Evolutionary conservation across 768 basidiomycete species (phyloP).

Genomic region (Amyloporia xantha): DNA sequence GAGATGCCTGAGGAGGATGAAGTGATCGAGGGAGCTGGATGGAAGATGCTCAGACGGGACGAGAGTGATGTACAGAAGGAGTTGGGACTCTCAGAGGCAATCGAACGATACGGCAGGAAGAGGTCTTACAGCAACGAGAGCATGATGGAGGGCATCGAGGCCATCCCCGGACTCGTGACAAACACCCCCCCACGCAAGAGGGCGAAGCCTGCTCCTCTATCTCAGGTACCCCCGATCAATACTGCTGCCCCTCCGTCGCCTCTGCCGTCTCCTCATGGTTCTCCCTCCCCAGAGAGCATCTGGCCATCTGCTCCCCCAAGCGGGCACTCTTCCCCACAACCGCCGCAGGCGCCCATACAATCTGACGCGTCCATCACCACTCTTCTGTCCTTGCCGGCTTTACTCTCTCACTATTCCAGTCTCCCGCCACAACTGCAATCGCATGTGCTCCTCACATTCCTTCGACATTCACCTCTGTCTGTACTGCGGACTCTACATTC

Average conservation of each 20-base stretch:
- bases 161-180: slow-evolving; percentile 39
- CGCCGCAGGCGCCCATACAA: slow-evolving; percentile 61
- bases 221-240: slow-evolving; percentile 58
- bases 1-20: slow-evolving; percentile 72
- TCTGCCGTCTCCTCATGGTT: slow-evolving; percentile 79
- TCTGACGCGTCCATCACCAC: slow-evolving; percentile 79
- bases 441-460: slow-evolving; percentile 85
- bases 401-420: slow-evolving; percentile 74
- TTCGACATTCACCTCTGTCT: slow-evolving; percentile 86
- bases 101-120: slow-evolving; percentile 71
- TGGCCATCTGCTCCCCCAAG: slow-evolving; percentile 84
- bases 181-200: slow-evolving; percentile 68
- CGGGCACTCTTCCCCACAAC: slow-evolving; percentile 63
- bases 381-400: slow-evolving; percentile 76
- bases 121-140: slow-evolving; percentile 47
- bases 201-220: slow-evolving; percentile 53
- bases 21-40: slow-evolving; percentile 57
- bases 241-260: slow-evolving; percentile 80
- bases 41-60: slow-evolving; percentile 70
- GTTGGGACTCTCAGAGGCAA: slow-evolving; percentile 69
- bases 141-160: slow-evolving; percentile 73
- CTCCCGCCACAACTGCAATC: slow-evolving; percentile 84
- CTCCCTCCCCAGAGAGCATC: slow-evolving; percentile 66
- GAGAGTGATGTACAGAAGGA: slow-evolving; percentile 44
- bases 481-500: slow-evolving; percentile 87